phyloP scores from a whole-genome alignment of 176 grass and related monocot genomes.

The Zizania latifolia region DNA sequence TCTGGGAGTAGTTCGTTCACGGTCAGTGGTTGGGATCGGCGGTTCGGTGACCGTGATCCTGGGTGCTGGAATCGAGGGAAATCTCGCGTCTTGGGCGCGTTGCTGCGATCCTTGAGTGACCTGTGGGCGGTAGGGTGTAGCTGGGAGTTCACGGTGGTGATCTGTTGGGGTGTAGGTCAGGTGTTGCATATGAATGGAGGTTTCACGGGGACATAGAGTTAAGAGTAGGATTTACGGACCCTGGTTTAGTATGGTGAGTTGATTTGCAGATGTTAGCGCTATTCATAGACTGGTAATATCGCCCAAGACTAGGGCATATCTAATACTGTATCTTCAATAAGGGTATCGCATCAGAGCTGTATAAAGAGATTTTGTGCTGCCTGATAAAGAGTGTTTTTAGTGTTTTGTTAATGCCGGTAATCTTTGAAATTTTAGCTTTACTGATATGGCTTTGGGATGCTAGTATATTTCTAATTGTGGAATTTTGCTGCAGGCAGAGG shows the following conservation, averaged over 20 bases:
- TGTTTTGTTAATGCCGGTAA: background rate
- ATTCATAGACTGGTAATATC: background rate
- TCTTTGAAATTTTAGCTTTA: background rate
- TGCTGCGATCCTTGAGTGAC: background rate
- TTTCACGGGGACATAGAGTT: background rate
- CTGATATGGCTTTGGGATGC: background rate
- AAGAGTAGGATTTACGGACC: background rate
- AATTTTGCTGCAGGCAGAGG: slow-evolving; percentile 20
- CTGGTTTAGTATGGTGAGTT: background rate
- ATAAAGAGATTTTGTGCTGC: background rate
- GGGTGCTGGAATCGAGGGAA: background rate
- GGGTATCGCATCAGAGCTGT: background rate
- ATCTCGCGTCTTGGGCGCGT: background rate
- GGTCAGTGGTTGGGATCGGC: background rate
- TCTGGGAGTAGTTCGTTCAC: background rate
- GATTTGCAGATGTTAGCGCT: background rate
- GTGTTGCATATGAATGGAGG: background rate
- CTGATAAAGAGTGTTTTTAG: background rate
- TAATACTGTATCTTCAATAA: background rate
- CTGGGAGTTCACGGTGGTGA: background rate
- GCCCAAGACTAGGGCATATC: background rate
- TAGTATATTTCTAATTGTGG: slow-evolving; percentile 11
- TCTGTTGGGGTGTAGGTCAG: background rate
- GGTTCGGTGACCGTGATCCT: background rate
- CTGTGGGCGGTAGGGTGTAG: background rate